Base-by-base conservation (phyloP, 1,284 basidiomycete species). In the Entoloma clypeatum region DNA sequence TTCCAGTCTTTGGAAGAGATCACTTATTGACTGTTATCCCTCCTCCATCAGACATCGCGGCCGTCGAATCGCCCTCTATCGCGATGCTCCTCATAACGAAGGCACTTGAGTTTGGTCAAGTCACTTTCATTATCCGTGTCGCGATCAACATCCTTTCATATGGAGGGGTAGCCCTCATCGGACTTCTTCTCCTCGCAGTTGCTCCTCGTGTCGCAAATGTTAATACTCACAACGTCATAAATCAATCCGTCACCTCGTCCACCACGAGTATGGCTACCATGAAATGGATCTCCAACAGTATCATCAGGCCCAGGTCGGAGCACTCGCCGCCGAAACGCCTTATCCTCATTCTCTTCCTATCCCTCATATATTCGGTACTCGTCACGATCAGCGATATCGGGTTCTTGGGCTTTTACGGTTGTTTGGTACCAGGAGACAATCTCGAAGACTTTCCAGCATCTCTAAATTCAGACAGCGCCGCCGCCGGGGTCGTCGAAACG, bases 61-160 rank as follows among this genome's bases (percentile, higher is more conserved):
- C n/a, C n/a, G n/a, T n/a, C n/a, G n/a, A n/a, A n/a, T n/a, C n/a
- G n/a, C n/a, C n/a, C n/a, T n/a, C n/a, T n/a, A n/a, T n/a, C n/a
- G n/a, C n/a, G n/a, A n/a, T n/a, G n/a, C n/a, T n/a, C n/a, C n/a
- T n/a, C n/a, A n/a, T n/a, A n/a, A n/a, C n/a, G n/a, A n/a, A n/a
- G n/a, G n/a, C n/a, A n/a, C n/a, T 37, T 27, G 28, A 11, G n/a
- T 26, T 47, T 17, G 45, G 45, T 40, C 37, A 47, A 37, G 39
- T 40, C 11, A 43, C 45, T 33, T 47, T 47, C 13, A 33, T 43
- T 33, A 33, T 47, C 14, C 45, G 45, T 40, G 41, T 41, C 11
- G 32, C 37, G 14, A 40, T 47, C 17, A 41, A 47, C 22, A 39
- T 39, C n/a, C 27, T 47, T 7, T 17, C 36, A 19, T 37, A 42